Evolutionary conservation across 306 rosid genomes (phyloP).

Genomic region (Rosa multiflora): DNA sequence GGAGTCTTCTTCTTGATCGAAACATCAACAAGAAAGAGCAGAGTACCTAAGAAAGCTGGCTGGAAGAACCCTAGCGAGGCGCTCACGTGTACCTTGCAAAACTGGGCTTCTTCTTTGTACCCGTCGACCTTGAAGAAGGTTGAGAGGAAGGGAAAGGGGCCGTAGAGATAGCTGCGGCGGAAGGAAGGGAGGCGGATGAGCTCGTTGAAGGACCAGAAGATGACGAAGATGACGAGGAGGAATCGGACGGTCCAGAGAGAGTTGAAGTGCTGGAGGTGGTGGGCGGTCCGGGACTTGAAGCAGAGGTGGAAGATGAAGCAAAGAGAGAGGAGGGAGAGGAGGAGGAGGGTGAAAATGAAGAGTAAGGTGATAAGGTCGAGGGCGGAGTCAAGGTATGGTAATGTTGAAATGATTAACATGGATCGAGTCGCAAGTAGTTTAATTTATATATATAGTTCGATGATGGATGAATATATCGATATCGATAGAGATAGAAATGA

Average conservation of each 20-base stretch:
- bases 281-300: conserved; percentile 57
- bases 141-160: conserved; percentile 18
- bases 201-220: conserved; percentile 63
- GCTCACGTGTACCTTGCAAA: conserved; percentile 54
- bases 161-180: conserved; percentile 33
- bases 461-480: not conserved
- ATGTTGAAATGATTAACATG: conserved; percentile 50
- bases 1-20: conserved; percentile 47
- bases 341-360: conserved; percentile 40
- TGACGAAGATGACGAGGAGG: conserved; percentile 57
- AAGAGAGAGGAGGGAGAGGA: conserved; percentile 60
- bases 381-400: conserved; percentile 37
- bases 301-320: conserved; percentile 72
- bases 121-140: not conserved
- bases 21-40: conserved; percentile 64
- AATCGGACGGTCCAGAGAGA: conserved; percentile 80
- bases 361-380: conserved; percentile 50
- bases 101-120: conserved; percentile 24
- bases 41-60: conserved; percentile 69
- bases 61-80: conserved; percentile 63
- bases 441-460: not conserved
- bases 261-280: conserved; percentile 60
- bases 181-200: conserved; percentile 54
- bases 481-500: not conserved
- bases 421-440: conserved; percentile 18